These are phyloP conservation scores for Cephalotrichum gorgonifer DNA, from an alignment of 2,329 filamentous ascomycete genomes.

Conservation along the genomic window DNA sequence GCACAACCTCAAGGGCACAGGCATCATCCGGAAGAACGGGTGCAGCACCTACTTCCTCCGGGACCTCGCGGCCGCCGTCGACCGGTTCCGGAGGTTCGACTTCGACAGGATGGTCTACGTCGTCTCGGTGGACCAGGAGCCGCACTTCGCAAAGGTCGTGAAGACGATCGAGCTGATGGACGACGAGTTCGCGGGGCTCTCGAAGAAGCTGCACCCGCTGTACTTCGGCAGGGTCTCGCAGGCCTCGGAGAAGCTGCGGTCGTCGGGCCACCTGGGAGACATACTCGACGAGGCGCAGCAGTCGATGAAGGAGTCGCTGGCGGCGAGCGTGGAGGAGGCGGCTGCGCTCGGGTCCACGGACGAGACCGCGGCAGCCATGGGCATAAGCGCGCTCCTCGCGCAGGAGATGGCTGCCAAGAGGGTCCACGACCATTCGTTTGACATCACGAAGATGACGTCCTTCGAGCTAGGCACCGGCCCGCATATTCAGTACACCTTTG, in stretches of 20 bases:
- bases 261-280: not conserved
- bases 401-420: constrained; percentile 62
- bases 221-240: not conserved
- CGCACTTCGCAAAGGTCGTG: constrained; percentile 21
- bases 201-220: not conserved
- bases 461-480: constrained; percentile 67
- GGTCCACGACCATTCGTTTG: constrained; percentile 45
- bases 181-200: not conserved
- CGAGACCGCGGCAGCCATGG: constrained; percentile 52
- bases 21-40: constrained; percentile 22
- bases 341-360: constrained; percentile 52
- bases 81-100: constrained; percentile 26
- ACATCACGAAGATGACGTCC: constrained; percentile 61
- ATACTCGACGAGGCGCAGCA: constrained; percentile 39
- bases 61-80: constrained; percentile 56
- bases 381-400: constrained; percentile 61
- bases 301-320: constrained; percentile 65
- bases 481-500: constrained; percentile 62
- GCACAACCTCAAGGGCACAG: constrained; percentile 21
- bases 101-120: constrained; percentile 30
- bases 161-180: constrained; percentile 20
- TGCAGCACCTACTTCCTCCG: constrained; percentile 59
- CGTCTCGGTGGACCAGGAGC: constrained; percentile 23
- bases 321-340: constrained; percentile 54
- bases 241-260: not conserved